Conservation (phyloP, 768 basidiomycete species). For the Ramaria sp. region DNA sequence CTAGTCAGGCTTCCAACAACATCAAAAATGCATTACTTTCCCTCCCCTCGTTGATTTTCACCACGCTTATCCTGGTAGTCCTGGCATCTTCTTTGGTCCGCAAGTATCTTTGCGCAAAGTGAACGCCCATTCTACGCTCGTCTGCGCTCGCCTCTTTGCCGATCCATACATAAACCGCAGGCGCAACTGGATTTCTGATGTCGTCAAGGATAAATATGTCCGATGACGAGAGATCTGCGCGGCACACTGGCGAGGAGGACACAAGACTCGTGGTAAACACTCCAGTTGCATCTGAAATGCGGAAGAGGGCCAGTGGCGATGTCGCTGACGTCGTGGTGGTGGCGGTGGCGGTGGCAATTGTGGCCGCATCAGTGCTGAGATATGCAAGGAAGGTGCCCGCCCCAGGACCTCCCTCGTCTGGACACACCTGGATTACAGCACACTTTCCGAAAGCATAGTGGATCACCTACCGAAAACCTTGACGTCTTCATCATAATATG, state of each 20-base stretch:
- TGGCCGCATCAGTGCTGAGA: slow-evolving; percentile 27
- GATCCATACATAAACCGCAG: slow-evolving; percentile 50
- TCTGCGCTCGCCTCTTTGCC: slow-evolving; percentile 36
- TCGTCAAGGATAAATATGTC: slow-evolving; percentile 46
- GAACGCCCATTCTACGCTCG: slow-evolving; percentile 39
- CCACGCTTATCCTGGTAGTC: slow-evolving; percentile 27
- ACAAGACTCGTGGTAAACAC: slow-evolving; percentile 28
- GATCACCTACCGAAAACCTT: slow-evolving; percentile 35
- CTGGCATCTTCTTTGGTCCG: slow-evolving; percentile 23
- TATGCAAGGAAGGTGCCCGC: slow-evolving; percentile 37
- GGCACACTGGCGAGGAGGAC: slow-evolving; percentile 16
- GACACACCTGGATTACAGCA: not conserved
- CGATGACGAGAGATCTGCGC: slow-evolving; percentile 30
- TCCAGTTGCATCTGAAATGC: slow-evolving; percentile 38
- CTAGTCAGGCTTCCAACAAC: slow-evolving; percentile 16
- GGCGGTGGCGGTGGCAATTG: slow-evolving; percentile 6
- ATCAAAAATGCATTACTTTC: slow-evolving; percentile 39
- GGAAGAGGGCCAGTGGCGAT: slow-evolving; percentile 23
- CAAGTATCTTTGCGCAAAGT: slow-evolving; percentile 48
- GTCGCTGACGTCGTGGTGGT: not conserved
- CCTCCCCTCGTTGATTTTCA: slow-evolving; percentile 44
- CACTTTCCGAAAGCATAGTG: not conserved
- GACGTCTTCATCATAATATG: slow-evolving; percentile 26
- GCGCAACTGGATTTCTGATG: slow-evolving; percentile 22
- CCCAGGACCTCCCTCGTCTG: slow-evolving; percentile 44